Evolutionary conservation across 768 basidiomycete genomes (phyloP), one percentile per base, ranked within the genome.

Genomic region (Boletus eberwhitei): DNA sequence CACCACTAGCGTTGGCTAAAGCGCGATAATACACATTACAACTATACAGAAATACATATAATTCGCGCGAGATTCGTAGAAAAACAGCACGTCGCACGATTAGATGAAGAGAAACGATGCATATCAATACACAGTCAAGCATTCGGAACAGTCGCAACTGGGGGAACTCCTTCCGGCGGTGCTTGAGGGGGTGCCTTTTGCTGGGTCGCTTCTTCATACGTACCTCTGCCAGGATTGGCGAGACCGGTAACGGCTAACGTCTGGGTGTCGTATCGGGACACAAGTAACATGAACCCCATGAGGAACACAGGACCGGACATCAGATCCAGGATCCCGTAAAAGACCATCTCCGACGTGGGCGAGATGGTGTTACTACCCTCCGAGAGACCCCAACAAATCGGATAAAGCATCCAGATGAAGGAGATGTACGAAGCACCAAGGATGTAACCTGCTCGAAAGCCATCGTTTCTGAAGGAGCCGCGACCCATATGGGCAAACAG

Each of bases 331-430:
- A 83, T 71, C 46, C 81, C 81, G 66, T 82, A 82, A 64, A 74
- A 78, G 53, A 81, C 70, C 79, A 82, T 82, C 67, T 84, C 82
- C 5, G 73, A 70, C 37, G 76, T 75, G 24, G 78, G 73, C 5
- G 74, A 60, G 62, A 85, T 84, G 52, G 71, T 73, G 65, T 82
- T 78, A 6, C 73, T 72, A 16, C 81, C 81, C 51, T 83, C 82
- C 24, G 75, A 74, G 31, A 80, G 70, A 46, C 77, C 82, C 83
- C 82, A 84, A 24, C 73, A 74, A 57, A 85, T 76, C 11, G 83
- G 79, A 70, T 84, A 84, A n/a, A 81, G 59, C 53, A 79, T 52
- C 78, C 80, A 83, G 59, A 84, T 71, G 68, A 82, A 74, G n/a
- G 76, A 71, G 55, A 85, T 71, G 69, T 75, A 75, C 14, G 58